Conservation (phyloP, 2,329 filamentous ascomycete genomes). For the Epicoccum nigrum region DNA sequence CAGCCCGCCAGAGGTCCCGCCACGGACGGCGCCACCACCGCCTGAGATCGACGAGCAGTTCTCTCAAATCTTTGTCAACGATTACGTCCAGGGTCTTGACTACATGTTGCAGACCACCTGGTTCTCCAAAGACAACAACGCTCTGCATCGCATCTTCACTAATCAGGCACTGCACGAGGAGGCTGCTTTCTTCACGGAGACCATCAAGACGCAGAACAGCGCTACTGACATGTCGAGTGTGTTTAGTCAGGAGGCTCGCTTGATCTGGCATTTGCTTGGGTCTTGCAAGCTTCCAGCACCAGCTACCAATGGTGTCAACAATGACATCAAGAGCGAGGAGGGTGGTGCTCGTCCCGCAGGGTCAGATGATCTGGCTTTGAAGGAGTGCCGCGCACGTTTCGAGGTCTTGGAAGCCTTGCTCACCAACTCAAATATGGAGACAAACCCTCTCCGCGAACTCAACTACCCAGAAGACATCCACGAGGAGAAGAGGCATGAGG, state of each 20-base stretch:
- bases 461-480: slow-evolving; percentile 53
- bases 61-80: slow-evolving; percentile 41
- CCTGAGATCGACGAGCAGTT: slow-evolving; percentile 43
- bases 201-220: slow-evolving; percentile 34
- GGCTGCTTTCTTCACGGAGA: slow-evolving; percentile 44
- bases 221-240: slow-evolving; percentile 43
- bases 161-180: slow-evolving; percentile 52
- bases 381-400: slow-evolving; percentile 70
- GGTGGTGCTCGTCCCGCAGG: slow-evolving; percentile 40
- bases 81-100: slow-evolving; percentile 44
- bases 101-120: slow-evolving; percentile 72
- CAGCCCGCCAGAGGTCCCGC: slow-evolving; percentile 44
- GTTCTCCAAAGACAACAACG: slow-evolving; percentile 68
- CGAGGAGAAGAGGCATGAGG: slow-evolving; percentile 56
- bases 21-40: slow-evolving; percentile 33
- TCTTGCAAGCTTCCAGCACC: slow-evolving; percentile 55
- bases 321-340: slow-evolving; percentile 52
- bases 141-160: slow-evolving; percentile 55
- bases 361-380: slow-evolving; percentile 64
- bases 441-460: slow-evolving; percentile 63
- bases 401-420: slow-evolving; percentile 78
- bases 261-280: slow-evolving; percentile 65
- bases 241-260: slow-evolving; percentile 63
- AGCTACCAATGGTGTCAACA: slow-evolving; percentile 51
- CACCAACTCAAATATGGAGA: slow-evolving; percentile 69